These are phyloP conservation scores for Exophiala xenobiotica DNA, from an alignment of 2,329 filamentous ascomycete species.

Conservation along the genomic window DNA sequence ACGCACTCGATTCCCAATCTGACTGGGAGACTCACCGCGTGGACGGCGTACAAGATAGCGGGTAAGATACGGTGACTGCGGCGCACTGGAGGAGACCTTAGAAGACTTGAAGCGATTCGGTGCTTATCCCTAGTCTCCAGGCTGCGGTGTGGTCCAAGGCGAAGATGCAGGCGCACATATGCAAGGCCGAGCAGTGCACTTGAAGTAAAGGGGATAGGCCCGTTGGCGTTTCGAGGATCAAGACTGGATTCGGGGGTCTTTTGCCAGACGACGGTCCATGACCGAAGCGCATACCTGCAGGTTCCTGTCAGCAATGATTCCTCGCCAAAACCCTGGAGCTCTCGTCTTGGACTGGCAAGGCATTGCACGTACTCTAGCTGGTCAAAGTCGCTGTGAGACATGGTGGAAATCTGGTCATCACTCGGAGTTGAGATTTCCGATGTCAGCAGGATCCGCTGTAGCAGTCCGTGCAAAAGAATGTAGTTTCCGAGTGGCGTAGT, in stretches of 20 bases:
- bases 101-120: background rate
- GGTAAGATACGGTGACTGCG: background rate
- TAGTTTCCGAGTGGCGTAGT: constrained; percentile 4
- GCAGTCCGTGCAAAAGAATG: constrained; percentile 1
- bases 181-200: constrained; percentile 62
- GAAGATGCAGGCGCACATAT: constrained; percentile 47
- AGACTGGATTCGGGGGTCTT: constrained; percentile 40
- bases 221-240: constrained; percentile 40
- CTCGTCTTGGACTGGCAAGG: constrained; percentile 33
- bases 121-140: background rate
- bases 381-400: constrained; percentile 2
- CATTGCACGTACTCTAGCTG: constrained; percentile 21
- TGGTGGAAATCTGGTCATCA: constrained; percentile 2
- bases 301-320: constrained; percentile 38
- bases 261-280: constrained; percentile 42
- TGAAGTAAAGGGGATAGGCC: constrained; percentile 63
- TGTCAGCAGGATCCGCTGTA: background rate
- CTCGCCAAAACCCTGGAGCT: constrained; percentile 13
- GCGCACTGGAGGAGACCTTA: background rate
- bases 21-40: background rate
- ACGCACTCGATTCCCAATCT: background rate
- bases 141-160: constrained; percentile 19
- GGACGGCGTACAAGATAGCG: background rate
- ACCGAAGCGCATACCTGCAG: constrained; percentile 42
- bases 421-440: constrained; percentile 1